Percentiles rank a stretch among this genome's conserved stretches.
phyloP scores from a whole-genome alignment of 192 early-diverging fungal genomes.

The Coemansia sp. region DNA sequence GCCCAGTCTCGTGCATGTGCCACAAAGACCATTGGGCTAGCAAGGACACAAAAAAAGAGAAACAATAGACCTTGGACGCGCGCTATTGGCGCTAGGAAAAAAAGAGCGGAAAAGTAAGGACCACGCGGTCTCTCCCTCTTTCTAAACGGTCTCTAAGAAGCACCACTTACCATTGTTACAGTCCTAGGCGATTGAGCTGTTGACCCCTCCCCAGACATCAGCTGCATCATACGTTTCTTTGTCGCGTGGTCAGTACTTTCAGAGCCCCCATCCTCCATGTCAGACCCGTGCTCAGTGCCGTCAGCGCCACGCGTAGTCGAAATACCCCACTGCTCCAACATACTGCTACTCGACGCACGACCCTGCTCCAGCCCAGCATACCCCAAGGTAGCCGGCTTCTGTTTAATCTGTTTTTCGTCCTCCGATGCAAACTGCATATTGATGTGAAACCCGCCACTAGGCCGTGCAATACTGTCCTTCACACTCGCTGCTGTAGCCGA shows the following conservation, averaged over 20 bases:
- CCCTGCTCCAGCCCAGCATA: slow-evolving; percentile 34
- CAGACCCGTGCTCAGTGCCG: background rate
- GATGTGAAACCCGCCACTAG: slow-evolving; percentile 28
- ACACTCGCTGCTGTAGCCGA: background rate
- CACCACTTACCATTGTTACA: slow-evolving; percentile 29
- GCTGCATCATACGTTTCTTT: slow-evolving; percentile 14
- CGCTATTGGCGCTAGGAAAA: background rate
- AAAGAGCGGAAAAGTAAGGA: background rate
- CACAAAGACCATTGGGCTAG: slow-evolving; percentile 5
- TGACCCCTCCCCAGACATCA: slow-evolving; percentile 1
- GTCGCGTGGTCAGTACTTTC: slow-evolving; percentile 13
- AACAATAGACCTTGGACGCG: slow-evolving; percentile 15
- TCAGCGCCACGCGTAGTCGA: slow-evolving; percentile 14
- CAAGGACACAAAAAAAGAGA: slow-evolving; percentile 26
- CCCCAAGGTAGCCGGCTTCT: background rate
- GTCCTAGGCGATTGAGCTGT: background rate
- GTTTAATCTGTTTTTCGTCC: background rate
- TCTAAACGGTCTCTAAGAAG: slow-evolving; percentile 4
- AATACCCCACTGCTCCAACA: slow-evolving; percentile 55
- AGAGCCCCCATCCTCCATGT: background rate
- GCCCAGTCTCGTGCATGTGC: background rate
- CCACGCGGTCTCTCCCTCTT: background rate
- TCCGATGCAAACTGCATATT: slow-evolving; percentile 34
- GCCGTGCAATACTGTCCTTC: background rate
- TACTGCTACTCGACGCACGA: slow-evolving; percentile 28